Evolutionary conservation across 768 basidiomycete genomes (phyloP).

Genomic region (Ramaria sp.): DNA sequence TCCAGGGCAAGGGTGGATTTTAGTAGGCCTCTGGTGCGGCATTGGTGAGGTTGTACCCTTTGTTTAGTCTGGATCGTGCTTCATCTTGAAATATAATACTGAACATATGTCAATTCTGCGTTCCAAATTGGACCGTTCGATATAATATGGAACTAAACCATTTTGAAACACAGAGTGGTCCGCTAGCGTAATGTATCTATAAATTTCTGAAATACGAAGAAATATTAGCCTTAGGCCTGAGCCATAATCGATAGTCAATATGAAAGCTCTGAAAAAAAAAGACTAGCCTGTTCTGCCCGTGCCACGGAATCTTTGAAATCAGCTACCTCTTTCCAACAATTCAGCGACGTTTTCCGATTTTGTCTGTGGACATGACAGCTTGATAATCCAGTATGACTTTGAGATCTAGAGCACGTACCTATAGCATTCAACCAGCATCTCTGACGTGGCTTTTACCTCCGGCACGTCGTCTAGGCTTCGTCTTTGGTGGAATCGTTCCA

Average conservation of each 20-base stretch:
- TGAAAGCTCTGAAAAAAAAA: not conserved
- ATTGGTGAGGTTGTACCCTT: not conserved
- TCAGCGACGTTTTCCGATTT: slow-evolving; percentile 44
- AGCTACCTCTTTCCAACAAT: slow-evolving; percentile 66
- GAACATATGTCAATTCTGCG: no score
- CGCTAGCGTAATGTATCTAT: slow-evolving; percentile 2
- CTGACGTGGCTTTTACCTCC: slow-evolving; percentile 43
- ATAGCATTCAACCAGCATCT: slow-evolving; percentile 67
- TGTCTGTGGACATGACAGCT: slow-evolving; percentile 15
- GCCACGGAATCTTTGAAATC: slow-evolving; percentile 62
- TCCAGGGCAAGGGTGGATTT: slow-evolving; percentile 30
- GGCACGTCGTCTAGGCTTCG: slow-evolving; percentile 44
- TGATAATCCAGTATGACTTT: not conserved
- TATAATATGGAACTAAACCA: no score
- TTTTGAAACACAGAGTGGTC: no score
- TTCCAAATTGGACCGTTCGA: no score
- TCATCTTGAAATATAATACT: no score
- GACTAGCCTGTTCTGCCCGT: slow-evolving; percentile 52
- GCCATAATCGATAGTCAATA: not conserved
- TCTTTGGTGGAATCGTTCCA: slow-evolving; percentile 57
- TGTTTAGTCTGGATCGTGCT: no score
- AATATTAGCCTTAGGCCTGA: not conserved
- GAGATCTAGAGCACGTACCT: slow-evolving; percentile 32
- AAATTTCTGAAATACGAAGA: slow-evolving; percentile 2
- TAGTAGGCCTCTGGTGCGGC: not conserved